phyloP scores from a whole-genome alignment of 2,329 filamentous ascomycete genomes.

The Fusarium abutilonis region DNA sequence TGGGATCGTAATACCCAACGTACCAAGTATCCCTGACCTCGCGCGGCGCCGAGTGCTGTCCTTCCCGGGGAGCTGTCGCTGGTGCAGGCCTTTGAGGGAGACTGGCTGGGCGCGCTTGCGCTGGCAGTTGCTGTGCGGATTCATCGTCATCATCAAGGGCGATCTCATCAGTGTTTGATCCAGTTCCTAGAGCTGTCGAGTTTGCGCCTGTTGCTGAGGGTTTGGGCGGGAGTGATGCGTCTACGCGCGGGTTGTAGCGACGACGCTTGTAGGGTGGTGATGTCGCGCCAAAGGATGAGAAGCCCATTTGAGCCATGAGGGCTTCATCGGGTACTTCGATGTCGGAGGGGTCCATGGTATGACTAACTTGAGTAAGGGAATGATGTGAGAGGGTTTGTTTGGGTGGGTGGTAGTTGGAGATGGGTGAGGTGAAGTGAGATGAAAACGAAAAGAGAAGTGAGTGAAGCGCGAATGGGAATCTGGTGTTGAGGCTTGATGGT shows the following conservation, averaged over 20 bases:
- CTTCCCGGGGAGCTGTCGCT: not conserved
- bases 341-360: slow-evolving; percentile 8
- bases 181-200: slow-evolving; percentile 50
- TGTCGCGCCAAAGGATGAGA: slow-evolving; percentile 73
- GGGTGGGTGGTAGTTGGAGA: slow-evolving; percentile 9
- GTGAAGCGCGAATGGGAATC: slow-evolving; percentile 36
- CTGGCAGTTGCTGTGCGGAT: slow-evolving; percentile 20
- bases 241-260: slow-evolving; percentile 68
- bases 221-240: slow-evolving; percentile 52
- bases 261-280: slow-evolving; percentile 69
- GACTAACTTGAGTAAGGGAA: not conserved
- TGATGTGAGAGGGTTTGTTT: not conserved
- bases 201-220: slow-evolving; percentile 48
- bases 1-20: slow-evolving; percentile 73
- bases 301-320: slow-evolving; percentile 76
- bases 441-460: slow-evolving; percentile 26
- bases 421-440: slow-evolving; percentile 24
- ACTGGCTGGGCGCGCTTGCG: slow-evolving; percentile 48
- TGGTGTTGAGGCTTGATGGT: slow-evolving; percentile 38
- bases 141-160: slow-evolving; percentile 51
- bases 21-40: slow-evolving; percentile 62
- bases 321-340: slow-evolving; percentile 46
- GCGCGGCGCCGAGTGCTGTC: slow-evolving; percentile 22
- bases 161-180: slow-evolving; percentile 58
- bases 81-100: slow-evolving; percentile 49